Evolutionary conservation across 352 stramenopile species (phyloP).

Genomic region (Phytophthora melonis): DNA sequence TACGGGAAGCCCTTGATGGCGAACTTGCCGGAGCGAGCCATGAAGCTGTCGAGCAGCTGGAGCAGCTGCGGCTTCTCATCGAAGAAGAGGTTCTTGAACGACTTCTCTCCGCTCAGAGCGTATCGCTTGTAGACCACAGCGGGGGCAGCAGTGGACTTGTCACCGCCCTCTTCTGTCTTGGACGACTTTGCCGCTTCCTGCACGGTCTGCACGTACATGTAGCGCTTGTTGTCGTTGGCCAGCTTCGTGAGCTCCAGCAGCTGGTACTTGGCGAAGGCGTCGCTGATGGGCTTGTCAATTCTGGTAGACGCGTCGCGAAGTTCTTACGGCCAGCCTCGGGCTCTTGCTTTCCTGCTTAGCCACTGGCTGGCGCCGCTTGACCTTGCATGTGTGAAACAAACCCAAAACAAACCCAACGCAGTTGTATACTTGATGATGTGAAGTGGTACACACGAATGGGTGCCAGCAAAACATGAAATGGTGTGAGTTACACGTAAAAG

Average conservation of each 20-base stretch:
- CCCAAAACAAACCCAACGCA: too few species aligned
- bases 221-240: slow-evolving; percentile 51
- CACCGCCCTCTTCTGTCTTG: not conserved
- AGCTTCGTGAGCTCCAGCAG: slow-evolving; percentile 43
- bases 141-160: slow-evolving; percentile 1
- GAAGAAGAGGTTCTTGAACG: slow-evolving; percentile 91
- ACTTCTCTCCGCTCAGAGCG: slow-evolving; percentile 85
- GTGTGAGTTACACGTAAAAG: too few species aligned
- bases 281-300: slow-evolving; percentile 52
- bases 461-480: too few species aligned
- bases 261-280: slow-evolving; percentile 51
- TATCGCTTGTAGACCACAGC: slow-evolving; percentile 72
- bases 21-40: slow-evolving; percentile 79
- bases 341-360: too few species aligned
- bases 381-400: too few species aligned
- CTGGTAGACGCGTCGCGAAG: too few species aligned
- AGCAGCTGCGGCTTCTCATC: slow-evolving; percentile 78
- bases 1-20: slow-evolving; percentile 90
- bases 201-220: slow-evolving; percentile 54
- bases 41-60: slow-evolving; percentile 79
- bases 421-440: too few species aligned
- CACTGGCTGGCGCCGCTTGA: too few species aligned
- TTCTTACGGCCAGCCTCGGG: too few species aligned
- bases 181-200: slow-evolving; percentile 13
- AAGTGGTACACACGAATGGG: too few species aligned